These are phyloP conservation scores for Houttuynia cordata DNA, from an alignment of 164 flowering plant species.

Conservation along the genomic window DNA sequence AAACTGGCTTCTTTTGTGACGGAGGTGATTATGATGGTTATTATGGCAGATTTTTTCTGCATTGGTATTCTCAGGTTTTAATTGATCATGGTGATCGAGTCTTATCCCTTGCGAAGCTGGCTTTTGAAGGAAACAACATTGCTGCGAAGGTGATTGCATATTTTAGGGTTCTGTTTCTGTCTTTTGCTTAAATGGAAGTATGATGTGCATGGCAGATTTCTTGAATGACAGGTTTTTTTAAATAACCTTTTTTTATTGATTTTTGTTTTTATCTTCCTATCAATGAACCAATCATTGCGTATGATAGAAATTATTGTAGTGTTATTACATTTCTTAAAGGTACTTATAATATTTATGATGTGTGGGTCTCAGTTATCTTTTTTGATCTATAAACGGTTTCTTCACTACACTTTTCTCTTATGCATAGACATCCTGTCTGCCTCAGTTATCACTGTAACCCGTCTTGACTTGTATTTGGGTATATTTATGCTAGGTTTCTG, in stretches of 20 bases:
- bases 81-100: conserved; percentile 76
- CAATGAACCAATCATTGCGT: too few species aligned
- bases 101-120: conserved; percentile 70
- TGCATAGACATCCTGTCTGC: not conserved
- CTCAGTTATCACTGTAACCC: not conserved
- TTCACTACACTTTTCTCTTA: too few species aligned
- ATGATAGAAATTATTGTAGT: too few species aligned
- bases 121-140: conserved; percentile 68
- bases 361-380: too few species aligned
- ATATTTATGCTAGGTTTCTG: conserved; percentile 51
- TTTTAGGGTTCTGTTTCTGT: not conserved
- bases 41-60: conserved; percentile 85
- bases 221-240: not conserved
- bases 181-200: not conserved
- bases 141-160: conserved; percentile 51
- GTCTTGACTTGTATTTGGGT: conserved; percentile 13
- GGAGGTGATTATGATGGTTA: conserved; percentile 91
- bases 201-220: not conserved
- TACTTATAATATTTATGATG: too few species aligned
- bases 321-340: too few species aligned
- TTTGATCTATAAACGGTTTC: too few species aligned
- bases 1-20: conserved; percentile 84
- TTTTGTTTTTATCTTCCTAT: not conserved
- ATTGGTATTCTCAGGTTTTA: conserved; percentile 74
- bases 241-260: not conserved